Evolutionary conservation across 2,329 filamentous ascomycete species (phyloP), one percentile per base, ranked within the genome.

Genomic region (Acarospora socialis): DNA sequence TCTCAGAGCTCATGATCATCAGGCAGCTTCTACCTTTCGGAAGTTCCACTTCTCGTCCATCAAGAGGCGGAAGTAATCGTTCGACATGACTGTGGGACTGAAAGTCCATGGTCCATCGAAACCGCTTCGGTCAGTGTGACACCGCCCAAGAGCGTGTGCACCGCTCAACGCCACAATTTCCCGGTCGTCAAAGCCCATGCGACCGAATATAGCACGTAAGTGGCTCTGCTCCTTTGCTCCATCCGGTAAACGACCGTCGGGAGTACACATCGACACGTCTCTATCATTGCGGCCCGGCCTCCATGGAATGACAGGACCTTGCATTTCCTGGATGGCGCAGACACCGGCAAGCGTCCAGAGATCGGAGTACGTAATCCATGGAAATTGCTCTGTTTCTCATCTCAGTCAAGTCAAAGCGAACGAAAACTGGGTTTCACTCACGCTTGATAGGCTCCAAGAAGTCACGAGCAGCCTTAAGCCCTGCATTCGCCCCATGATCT

Each of bases 141-240:
- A 92, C 44, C 86, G 81, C 41, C 86, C 86, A 21, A 93, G 71
- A 32, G 82, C 80, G 63, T 93, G 84, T 29, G 80, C 84, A 45
- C 84, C 84, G 15, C 69, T 68, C 32, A 95, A 71, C 18, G 87
- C 90, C 27, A 94, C 87, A 53, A 95, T 95, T 61, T 94, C 86
- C 51, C 81, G 81, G 62, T 98, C 87, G 58, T 90, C 79, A 70
- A 94, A 95, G 45, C 87, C 87, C 87, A 95, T 95, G 54, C 87
- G 83, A 58, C 76, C 73, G 61, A 95, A 98, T 65, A 95, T 87
- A 61, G 73, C 72, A 50, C 90, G 79, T 47, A 95, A 70, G 62
- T 95, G 87, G 52, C 75, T 71, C 40, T 75, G 65, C 39, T 71
- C 78, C 68, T 94, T 73, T 47, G 73, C 57, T 31, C 70, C 87